Evolutionary conservation across 1,284 basidiomycete species (phyloP).

Genomic region (Heterobasidion occidentale): DNA sequence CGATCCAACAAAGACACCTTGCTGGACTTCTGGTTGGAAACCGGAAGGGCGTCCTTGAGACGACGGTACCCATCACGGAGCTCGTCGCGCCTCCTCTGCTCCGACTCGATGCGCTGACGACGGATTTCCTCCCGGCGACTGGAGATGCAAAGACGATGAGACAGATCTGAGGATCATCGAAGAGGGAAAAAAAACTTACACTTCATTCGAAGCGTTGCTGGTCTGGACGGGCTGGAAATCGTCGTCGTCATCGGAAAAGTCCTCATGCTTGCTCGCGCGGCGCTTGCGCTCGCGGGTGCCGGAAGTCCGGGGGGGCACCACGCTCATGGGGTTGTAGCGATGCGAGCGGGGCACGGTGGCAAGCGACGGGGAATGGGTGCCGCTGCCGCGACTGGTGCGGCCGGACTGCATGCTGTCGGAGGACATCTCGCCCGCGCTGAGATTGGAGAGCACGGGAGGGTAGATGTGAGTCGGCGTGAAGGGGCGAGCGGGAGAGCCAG

Average conservation of each 20-base stretch:
- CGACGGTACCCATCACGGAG: constrained; percentile 80
- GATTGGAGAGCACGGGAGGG: constrained; percentile 60
- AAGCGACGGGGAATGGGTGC: constrained; percentile 50
- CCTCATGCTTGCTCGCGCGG: constrained; percentile 52
- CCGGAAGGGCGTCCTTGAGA: constrained; percentile 78
- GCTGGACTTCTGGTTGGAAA: constrained; percentile 82
- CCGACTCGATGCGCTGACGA: constrained; percentile 80
- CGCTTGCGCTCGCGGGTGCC: constrained; percentile 30
- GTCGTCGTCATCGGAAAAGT: constrained; percentile 55
- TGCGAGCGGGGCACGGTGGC: constrained; percentile 61
- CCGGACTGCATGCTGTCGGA: constrained; percentile 59
- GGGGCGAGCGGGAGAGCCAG: constrained; percentile 52
- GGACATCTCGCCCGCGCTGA: constrained; percentile 61
- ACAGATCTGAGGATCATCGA: background rate
- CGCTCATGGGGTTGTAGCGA: constrained; percentile 67
- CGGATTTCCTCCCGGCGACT: constrained; percentile 77
- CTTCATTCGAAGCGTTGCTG: constrained; percentile 33
- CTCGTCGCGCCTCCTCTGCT: constrained; percentile 81
- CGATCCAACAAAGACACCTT: constrained; percentile 83
- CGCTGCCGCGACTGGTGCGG: constrained; percentile 58
- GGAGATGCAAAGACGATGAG: background rate
- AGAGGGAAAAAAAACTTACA: constrained; percentile 24
- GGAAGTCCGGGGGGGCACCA: constrained; percentile 23
- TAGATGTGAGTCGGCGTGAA: constrained; percentile 67
- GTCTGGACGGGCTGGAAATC: constrained; percentile 48